Conservation (phyloP, 148 eudicot species). For the Fallopia convolvulus region DNA sequence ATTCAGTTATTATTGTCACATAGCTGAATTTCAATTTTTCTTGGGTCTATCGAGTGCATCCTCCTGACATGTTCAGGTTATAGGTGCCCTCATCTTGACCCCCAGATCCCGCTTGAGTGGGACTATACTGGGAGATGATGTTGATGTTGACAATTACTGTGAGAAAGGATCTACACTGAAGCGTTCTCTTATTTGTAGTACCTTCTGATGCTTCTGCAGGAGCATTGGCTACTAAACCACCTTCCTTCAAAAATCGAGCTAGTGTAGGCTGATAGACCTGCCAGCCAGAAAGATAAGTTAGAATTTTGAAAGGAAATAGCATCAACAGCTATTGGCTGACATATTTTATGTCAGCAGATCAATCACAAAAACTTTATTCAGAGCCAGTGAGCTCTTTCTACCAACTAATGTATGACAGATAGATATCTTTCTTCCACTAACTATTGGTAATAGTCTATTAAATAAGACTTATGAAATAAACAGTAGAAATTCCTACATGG, state of each 20-base stretch:
- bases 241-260: slow-evolving; percentile 56
- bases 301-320: background rate
- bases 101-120: no score
- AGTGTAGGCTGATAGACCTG: slow-evolving; percentile 89
- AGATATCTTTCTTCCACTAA: background rate
- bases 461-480: no score
- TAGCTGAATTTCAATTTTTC: no score
- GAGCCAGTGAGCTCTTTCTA: background rate
- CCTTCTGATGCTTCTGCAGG: slow-evolving; percentile 90
- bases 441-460: no score
- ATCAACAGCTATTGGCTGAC: background rate
- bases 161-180: background rate
- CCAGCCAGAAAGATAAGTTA: slow-evolving; percentile 14
- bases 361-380: background rate
- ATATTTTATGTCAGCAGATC: background rate
- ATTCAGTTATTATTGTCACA: no score
- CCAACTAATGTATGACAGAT: background rate
- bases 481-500: no score
- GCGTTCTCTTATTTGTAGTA: slow-evolving; percentile 13
- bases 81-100: no score
- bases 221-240: slow-evolving; percentile 73
- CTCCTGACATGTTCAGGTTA: no score
- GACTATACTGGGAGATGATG: no score
- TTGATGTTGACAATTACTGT: background rate
- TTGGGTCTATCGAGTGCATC: no score